Percentiles rank a stretch among this genome's conserved stretches.
Conservation (phyloP, 169 alveolate genomes). For the Plasmodium fragile region DNA sequence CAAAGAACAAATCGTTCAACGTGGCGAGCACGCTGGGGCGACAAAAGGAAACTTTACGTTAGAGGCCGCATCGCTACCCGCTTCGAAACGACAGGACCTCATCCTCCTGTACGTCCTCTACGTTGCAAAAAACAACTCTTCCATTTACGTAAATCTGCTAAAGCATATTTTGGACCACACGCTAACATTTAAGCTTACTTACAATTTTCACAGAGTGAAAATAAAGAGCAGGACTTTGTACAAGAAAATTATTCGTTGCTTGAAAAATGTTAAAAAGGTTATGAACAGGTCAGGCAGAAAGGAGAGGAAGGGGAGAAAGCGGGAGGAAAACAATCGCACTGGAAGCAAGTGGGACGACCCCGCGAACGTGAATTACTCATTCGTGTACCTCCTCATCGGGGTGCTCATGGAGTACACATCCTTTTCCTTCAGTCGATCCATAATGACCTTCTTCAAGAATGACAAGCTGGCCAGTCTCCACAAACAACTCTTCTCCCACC, state of each 20-base stretch:
- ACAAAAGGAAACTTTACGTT: neutral
- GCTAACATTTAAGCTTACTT: conserved; percentile 23
- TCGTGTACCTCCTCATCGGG: conserved; percentile 45
- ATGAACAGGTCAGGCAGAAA: neutral
- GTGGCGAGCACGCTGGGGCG: neutral
- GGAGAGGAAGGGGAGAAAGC: neutral
- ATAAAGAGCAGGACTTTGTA: conserved; percentile 20
- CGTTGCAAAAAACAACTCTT: conserved; percentile 1
- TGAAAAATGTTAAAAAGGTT: conserved; percentile 13
- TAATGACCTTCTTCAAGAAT: conserved; percentile 19
- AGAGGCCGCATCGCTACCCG: too few relatives aligned
- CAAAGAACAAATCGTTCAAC: neutral
- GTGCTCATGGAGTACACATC: conserved; percentile 31
- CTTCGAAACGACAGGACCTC: conserved; percentile 37
- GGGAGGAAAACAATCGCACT: neutral
- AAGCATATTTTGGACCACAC: conserved; percentile 24
- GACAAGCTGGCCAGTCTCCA: conserved; percentile 1
- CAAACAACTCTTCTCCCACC: neutral
- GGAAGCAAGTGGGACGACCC: neutral
- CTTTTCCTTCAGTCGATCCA: neutral
- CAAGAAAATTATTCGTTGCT: conserved; percentile 32
- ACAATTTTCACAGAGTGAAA: conserved; percentile 31
- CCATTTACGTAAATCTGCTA: conserved; percentile 29
- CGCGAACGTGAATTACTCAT: conserved; percentile 41
- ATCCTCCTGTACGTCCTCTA: conserved; percentile 37